phyloP scores from a whole-genome alignment of 805 yeast genomes.

The Sugiyamaella floridensis region DNA sequence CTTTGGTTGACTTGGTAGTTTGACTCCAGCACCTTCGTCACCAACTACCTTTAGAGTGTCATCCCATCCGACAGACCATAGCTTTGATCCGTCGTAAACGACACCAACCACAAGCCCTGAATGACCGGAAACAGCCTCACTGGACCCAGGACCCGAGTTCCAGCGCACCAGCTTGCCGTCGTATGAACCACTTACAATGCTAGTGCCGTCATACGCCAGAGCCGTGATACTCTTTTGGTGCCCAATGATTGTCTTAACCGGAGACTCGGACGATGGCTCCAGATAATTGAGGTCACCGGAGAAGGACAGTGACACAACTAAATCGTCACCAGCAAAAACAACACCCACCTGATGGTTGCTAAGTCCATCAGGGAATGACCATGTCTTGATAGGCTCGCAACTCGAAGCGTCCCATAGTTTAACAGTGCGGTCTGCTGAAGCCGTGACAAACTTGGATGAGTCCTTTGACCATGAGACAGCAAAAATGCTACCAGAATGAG shows the following conservation, averaged over 20 bases:
- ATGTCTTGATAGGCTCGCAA: constrained; percentile 41
- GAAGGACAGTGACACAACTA: constrained; percentile 58
- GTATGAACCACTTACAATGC: constrained; percentile 60
- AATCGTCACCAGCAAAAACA: constrained; percentile 50
- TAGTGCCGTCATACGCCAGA: constrained; percentile 30
- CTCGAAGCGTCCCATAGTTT: constrained; percentile 50
- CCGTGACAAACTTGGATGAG: constrained; percentile 56
- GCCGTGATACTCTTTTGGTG: constrained; percentile 82
- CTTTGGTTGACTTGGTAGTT: constrained; percentile 44
- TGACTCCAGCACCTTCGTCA: constrained; percentile 17
- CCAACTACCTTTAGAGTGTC: constrained; percentile 49
- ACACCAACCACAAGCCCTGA: constrained; percentile 59
- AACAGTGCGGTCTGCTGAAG: constrained; percentile 74
- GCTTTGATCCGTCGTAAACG: constrained; percentile 29
- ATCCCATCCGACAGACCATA: constrained; percentile 81
- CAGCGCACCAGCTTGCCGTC: constrained; percentile 72
- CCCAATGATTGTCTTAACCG: constrained; percentile 48
- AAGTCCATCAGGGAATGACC: constrained; percentile 44
- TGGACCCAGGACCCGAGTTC: constrained; percentile 37
- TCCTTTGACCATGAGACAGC: constrained; percentile 63
- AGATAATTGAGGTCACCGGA: constrained; percentile 68
- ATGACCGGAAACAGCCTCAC: constrained; percentile 42
- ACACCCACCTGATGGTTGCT: constrained; percentile 77
- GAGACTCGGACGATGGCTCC: constrained; percentile 30
- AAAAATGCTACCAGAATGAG: constrained; percentile 75